Conservation (phyloP, 2,329 filamentous ascomycete species). For the Xylaria multiplex region DNA sequence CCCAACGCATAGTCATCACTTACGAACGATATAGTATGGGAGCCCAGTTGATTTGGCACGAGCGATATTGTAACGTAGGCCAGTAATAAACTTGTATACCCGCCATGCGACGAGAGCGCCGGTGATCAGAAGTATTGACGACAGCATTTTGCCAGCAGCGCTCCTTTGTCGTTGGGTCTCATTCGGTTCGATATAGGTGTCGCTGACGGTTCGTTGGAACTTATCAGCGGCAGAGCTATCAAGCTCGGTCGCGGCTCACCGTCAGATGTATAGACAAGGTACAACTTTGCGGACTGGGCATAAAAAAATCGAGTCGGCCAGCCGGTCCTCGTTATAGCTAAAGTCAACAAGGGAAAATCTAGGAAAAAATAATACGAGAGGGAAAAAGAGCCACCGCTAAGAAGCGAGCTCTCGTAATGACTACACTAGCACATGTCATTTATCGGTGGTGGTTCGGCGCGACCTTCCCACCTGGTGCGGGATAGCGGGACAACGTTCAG, state of each 20-base stretch:
- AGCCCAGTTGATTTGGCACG: constrained; percentile 62
- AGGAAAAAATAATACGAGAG: not conserved
- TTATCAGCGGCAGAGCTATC: constrained; percentile 11
- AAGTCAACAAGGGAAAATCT: not conserved
- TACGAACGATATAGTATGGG: constrained; percentile 65
- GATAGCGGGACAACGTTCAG: not conserved
- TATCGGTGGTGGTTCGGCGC: constrained; percentile 27
- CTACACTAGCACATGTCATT: constrained; percentile 12
- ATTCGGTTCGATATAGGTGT: constrained; percentile 15
- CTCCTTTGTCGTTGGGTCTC: not conserved
- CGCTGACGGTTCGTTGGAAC: not conserved
- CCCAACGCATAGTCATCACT: constrained; percentile 44
- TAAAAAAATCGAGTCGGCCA: constrained; percentile 30
- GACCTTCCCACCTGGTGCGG: constrained; percentile 23
- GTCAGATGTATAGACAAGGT: not conserved
- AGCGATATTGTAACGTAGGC: constrained; percentile 58
- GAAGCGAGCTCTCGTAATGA: constrained; percentile 20
- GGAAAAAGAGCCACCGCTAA: not conserved
- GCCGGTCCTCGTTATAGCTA: constrained; percentile 28
- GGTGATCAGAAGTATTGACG: constrained; percentile 51
- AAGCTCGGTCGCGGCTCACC: constrained; percentile 1
- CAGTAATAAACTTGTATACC: constrained; percentile 46
- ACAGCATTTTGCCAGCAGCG: constrained; percentile 47
- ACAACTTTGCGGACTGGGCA: constrained; percentile 1
- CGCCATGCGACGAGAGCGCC: constrained; percentile 50